These are phyloP conservation scores for Saturnispora kantuleensis DNA, from an alignment of 805 yeast genomes.

Conservation along the genomic window DNA sequence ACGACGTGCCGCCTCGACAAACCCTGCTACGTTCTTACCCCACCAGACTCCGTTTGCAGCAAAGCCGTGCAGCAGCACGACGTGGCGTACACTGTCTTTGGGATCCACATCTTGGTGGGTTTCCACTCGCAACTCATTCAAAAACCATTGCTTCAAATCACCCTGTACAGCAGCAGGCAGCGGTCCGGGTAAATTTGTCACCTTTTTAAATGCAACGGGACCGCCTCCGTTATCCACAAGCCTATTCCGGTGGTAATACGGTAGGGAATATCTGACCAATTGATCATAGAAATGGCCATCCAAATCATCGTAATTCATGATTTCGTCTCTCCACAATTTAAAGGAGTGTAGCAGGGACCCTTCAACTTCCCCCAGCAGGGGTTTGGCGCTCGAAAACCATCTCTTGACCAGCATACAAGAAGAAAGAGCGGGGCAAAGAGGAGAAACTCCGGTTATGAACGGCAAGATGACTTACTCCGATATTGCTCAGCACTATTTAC, in stretches of 20 bases:
- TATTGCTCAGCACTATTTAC: no score
- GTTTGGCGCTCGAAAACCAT: background rate
- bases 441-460: background rate
- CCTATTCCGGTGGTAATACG: slow-evolving; percentile 18
- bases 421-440: background rate
- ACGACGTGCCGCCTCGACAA: slow-evolving; percentile 24
- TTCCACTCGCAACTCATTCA: slow-evolving; percentile 23
- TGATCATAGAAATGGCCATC: slow-evolving; percentile 20
- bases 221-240: slow-evolving; percentile 7
- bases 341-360: slow-evolving; percentile 10
- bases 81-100: slow-evolving; percentile 19
- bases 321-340: slow-evolving; percentile 18
- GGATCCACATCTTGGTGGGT: slow-evolving; percentile 9
- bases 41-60: slow-evolving; percentile 49
- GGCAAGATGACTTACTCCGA: no score
- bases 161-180: slow-evolving; percentile 2
- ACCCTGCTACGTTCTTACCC: slow-evolving; percentile 40
- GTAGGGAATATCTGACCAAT: slow-evolving; percentile 16
- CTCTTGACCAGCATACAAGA: no score
- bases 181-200: slow-evolving; percentile 11
- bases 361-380: no score
- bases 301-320: slow-evolving; percentile 12
- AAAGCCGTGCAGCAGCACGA: slow-evolving; percentile 49
- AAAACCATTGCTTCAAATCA: slow-evolving; percentile 10
- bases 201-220: slow-evolving; percentile 14